phyloP scores from a whole-genome alignment of 2,329 filamentous ascomycete species.

The Fusarium miscanthi region DNA sequence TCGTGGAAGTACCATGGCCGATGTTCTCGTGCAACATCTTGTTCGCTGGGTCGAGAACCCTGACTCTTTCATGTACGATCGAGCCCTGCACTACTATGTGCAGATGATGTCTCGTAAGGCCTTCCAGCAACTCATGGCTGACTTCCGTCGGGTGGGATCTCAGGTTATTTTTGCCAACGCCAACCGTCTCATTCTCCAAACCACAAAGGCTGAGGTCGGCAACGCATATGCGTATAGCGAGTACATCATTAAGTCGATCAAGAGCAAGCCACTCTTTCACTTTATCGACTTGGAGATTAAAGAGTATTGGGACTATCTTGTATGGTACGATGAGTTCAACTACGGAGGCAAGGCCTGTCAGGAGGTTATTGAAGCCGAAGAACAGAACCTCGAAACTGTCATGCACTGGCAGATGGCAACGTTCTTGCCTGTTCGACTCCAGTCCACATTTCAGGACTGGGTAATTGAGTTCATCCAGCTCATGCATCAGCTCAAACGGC shows the following conservation, averaged over 20 bases:
- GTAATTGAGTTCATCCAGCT: conserved; percentile 93
- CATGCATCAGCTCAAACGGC: conserved; percentile 88
- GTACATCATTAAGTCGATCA: conserved; percentile 98
- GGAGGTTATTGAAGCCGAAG: conserved; percentile 77
- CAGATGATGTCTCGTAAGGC: conserved; percentile 99
- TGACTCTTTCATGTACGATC: conserved; percentile 94
- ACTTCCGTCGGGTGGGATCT: conserved; percentile 94
- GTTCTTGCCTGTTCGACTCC: conserved; percentile 83
- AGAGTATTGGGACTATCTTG: conserved; percentile 98
- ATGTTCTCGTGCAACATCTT: conserved; percentile 96
- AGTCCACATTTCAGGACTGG: conserved; percentile 90
- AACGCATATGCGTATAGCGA: conserved; percentile 97
- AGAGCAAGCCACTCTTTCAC: conserved; percentile 93
- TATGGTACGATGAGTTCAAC: conserved; percentile 99
- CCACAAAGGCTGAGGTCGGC: conserved; percentile 94
- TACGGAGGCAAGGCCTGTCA: conserved; percentile 94
- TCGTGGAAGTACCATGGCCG: conserved; percentile 90
- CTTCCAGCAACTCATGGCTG: conserved; percentile 94
- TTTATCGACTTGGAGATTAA: conserved; percentile 98
- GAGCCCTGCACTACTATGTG: conserved; percentile 94
- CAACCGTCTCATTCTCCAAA: conserved; percentile 90
- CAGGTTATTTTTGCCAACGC: conserved; percentile 95
- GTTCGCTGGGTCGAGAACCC: conserved; percentile 97
- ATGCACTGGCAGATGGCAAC: conserved; percentile 99
- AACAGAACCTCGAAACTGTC: conserved; percentile 86